A percentile compares a stretch with the other conserved stretches of the same genome.
These are phyloP conservation scores for Aphanomyces invadans DNA, from an alignment of 352 stramenopile species.

Conservation along the genomic window DNA sequence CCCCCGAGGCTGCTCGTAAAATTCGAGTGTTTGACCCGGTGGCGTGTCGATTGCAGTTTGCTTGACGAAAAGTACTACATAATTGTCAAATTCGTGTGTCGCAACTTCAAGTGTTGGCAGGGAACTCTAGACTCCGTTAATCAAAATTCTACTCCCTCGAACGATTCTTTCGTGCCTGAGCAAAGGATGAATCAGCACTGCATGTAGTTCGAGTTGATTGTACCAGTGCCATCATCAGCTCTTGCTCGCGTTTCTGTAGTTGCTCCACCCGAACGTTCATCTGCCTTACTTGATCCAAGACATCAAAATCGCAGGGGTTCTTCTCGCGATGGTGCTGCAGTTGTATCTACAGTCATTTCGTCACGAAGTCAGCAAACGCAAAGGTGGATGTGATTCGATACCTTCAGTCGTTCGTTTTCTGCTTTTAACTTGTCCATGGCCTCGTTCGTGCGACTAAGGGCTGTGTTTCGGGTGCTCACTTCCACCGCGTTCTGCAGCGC, in stretches of 20 bases:
- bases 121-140: background rate
- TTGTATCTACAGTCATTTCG: constrained; percentile 10
- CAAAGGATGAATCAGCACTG: too few species aligned
- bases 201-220: background rate
- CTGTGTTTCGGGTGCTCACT: constrained; percentile 20
- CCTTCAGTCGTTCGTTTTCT: constrained; percentile 22
- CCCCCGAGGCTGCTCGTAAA: too few species aligned
- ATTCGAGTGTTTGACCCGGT: too few species aligned
- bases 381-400: background rate
- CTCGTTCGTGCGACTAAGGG: constrained; percentile 24
- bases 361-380: background rate
- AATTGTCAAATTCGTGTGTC: too few species aligned
- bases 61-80: too few species aligned
- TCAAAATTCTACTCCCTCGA: background rate
- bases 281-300: constrained; percentile 26
- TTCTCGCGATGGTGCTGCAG: constrained; percentile 5
- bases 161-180: background rate
- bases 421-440: constrained; percentile 23
- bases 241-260: constrained; percentile 65
- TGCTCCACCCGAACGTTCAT: constrained; percentile 55
- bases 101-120: too few species aligned
- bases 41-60: too few species aligned
- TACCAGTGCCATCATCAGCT: constrained; percentile 76
- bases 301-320: background rate
- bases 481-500: constrained; percentile 28